phyloP scores from a whole-genome alignment of 805 yeast species.

The Diddensiella transvaalensis region DNA sequence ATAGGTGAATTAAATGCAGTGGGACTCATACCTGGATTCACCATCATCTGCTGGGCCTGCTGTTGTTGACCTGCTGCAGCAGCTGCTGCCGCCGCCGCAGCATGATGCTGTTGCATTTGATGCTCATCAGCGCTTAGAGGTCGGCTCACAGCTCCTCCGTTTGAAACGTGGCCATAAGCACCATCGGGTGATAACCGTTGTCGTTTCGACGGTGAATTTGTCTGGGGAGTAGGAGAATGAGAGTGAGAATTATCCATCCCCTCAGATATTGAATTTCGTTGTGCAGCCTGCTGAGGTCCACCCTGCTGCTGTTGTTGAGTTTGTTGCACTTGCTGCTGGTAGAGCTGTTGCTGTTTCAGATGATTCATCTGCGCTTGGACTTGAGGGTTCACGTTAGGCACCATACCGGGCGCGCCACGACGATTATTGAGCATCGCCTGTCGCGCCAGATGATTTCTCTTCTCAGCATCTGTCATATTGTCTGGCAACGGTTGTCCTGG shows the following conservation, averaged over 20 bases:
- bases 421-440: conserved; percentile 30
- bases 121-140: conserved; percentile 19
- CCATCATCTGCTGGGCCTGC: conserved; percentile 25
- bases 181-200: conserved; percentile 37
- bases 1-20: conserved; percentile 25
- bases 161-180: conserved; percentile 22
- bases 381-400: conserved; percentile 21
- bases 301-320: conserved; percentile 14
- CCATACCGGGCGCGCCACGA: conserved; percentile 19
- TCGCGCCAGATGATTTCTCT: conserved; percentile 28
- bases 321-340: conserved; percentile 27
- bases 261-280: conserved; percentile 7
- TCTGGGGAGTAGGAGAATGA: conserved; percentile 29
- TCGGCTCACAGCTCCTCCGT: conserved; percentile 10
- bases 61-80: conserved; percentile 26
- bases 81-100: conserved; percentile 22
- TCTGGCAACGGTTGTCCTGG: conserved; percentile 11
- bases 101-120: conserved; percentile 23
- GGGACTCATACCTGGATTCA: conserved; percentile 23
- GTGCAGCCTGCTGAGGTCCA: conserved; percentile 16
- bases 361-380: conserved; percentile 23
- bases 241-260: conserved; percentile 23
- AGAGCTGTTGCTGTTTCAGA: conserved; percentile 26
- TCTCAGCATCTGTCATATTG: conserved; percentile 26
- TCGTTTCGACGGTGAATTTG: conserved; percentile 33